Evolutionary conservation across 73 alveolate species (phyloP).

Genomic region (Halteria grandinella): DNA sequence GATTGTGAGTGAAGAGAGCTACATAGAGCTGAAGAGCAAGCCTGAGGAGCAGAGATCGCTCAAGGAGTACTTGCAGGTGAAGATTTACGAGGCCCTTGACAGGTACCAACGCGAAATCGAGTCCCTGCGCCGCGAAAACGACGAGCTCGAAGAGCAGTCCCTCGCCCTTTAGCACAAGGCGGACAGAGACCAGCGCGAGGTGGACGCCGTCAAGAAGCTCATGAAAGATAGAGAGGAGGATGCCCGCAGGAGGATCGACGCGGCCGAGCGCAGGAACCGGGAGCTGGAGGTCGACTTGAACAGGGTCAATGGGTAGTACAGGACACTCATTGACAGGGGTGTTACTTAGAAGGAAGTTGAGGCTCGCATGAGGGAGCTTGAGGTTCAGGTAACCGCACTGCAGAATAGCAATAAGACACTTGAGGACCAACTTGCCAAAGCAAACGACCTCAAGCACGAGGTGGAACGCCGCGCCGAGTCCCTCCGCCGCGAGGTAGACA

Average conservation of each 20-base stretch:
- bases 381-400: slow-evolving; percentile 5
- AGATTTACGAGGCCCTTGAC: slow-evolving; percentile 52
- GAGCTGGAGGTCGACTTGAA: slow-evolving; percentile 58
- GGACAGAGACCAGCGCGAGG: slow-evolving; percentile 51
- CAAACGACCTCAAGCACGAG: slow-evolving; percentile 47
- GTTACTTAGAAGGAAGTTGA: slow-evolving; percentile 8
- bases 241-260: slow-evolving; percentile 46
- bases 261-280: slow-evolving; percentile 44
- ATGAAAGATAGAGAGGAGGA: slow-evolving; percentile 65
- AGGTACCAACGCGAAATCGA: slow-evolving; percentile 52
- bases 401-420: background rate
- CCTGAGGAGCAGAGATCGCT: slow-evolving; percentile 53
- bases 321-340: background rate
- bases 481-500: slow-evolving; percentile 76
- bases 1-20: slow-evolving; percentile 54
- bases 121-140: slow-evolving; percentile 19
- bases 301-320: background rate
- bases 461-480: slow-evolving; percentile 57
- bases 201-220: slow-evolving; percentile 41
- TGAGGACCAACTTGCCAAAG: slow-evolving; percentile 27
- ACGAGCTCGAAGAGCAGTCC: slow-evolving; percentile 29
- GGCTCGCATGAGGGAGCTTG: slow-evolving; percentile 5
- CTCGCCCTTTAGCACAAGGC: slow-evolving; percentile 5
- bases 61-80: slow-evolving; percentile 64
- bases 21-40: slow-evolving; percentile 54